Percentiles rank a stretch among this genome's conserved stretches.
phyloP scores from a whole-genome alignment of 176 grass and related monocot genomes.

The Triticum turgidum region DNA sequence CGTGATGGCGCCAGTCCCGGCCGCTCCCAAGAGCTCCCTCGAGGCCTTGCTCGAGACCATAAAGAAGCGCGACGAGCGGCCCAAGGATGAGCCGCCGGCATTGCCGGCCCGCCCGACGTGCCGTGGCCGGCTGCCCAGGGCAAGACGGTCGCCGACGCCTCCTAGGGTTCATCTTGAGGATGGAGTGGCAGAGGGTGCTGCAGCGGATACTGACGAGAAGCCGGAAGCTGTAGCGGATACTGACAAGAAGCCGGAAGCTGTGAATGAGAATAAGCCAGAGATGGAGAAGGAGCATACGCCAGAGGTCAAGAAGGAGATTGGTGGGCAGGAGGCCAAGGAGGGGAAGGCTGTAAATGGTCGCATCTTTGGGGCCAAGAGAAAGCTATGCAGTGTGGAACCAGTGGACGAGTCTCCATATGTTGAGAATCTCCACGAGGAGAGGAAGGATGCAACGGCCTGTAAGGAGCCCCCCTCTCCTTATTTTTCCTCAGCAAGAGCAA shows the following conservation, averaged over 20 bases:
- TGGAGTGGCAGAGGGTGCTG: slow-evolving; percentile 23
- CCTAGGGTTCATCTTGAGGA: slow-evolving; percentile 58
- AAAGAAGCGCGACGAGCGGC: slow-evolving; percentile 72
- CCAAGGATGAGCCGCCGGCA: slow-evolving; percentile 70
- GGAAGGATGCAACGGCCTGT: slow-evolving; percentile 21
- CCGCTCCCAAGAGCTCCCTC: slow-evolving; percentile 68
- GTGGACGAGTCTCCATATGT: slow-evolving; percentile 59
- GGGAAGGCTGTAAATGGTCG: slow-evolving; percentile 41
- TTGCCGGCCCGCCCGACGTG: slow-evolving; percentile 79
- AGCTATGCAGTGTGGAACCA: slow-evolving; percentile 31
- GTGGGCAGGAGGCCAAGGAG: slow-evolving; percentile 41
- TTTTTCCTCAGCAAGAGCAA: slow-evolving; percentile 39
- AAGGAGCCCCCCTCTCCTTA: slow-evolving; percentile 39
- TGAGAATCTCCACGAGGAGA: slow-evolving; percentile 31
- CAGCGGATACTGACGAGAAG: slow-evolving; percentile 29
- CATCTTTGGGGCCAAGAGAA: slow-evolving; percentile 66
- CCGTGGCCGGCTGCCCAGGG: slow-evolving; percentile 69
- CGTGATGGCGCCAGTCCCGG: slow-evolving; percentile 44
- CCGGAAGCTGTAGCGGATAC: slow-evolving; percentile 17
- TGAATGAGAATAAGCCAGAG: neutral
- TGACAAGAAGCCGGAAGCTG: slow-evolving; percentile 32
- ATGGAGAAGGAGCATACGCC: slow-evolving; percentile 9
- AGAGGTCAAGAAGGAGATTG: slow-evolving; percentile 22
- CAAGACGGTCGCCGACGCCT: slow-evolving; percentile 49
- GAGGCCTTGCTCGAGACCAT: slow-evolving; percentile 91